Conservation (phyloP, 257 asterid species). For the Petrea volubilis region DNA sequence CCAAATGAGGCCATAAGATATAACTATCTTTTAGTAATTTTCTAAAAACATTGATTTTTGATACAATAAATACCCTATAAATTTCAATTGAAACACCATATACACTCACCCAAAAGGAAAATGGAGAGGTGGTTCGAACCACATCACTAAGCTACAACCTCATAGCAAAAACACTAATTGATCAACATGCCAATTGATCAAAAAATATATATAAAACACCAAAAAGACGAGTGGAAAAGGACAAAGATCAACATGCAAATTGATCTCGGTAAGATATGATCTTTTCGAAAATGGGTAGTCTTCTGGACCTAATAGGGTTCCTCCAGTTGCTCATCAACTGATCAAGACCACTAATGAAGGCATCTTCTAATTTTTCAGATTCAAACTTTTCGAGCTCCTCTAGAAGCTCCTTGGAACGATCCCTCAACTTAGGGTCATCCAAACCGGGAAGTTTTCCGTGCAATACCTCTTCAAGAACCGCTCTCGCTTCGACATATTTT, state of each 20-base stretch:
- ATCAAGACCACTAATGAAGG: conserved; percentile 64
- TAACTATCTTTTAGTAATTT: too few species aligned
- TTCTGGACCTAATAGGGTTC: conserved; percentile 61
- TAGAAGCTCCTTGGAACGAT: conserved; percentile 54
- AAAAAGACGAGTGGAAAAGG: too few species aligned
- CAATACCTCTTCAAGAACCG: conserved; percentile 57
- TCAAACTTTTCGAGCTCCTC: conserved; percentile 48
- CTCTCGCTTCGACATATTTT: conserved; percentile 59
- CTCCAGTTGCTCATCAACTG: conserved; percentile 69
- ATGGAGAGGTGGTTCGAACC: too few species aligned
- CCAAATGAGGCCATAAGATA: too few species aligned
- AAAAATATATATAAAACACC: too few species aligned
- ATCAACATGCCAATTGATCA: too few species aligned
- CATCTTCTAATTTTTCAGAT: conserved; percentile 43
- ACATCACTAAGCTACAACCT: too few species aligned
- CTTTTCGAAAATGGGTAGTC: conserved; percentile 94
- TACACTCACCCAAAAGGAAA: too few species aligned
- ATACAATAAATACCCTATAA: too few species aligned
- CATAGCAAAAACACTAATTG: too few species aligned
- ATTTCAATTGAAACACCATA: too few species aligned
- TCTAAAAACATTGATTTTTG: too few species aligned
- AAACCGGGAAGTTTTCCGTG: conserved; percentile 52
- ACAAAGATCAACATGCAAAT: conserved; percentile 75
- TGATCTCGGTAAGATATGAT: conserved; percentile 79
- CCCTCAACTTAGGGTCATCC: conserved; percentile 55